Evolutionary conservation across 1,139 yeast genomes (phyloP).

Genomic region (Entelexis paramagnoliae): DNA sequence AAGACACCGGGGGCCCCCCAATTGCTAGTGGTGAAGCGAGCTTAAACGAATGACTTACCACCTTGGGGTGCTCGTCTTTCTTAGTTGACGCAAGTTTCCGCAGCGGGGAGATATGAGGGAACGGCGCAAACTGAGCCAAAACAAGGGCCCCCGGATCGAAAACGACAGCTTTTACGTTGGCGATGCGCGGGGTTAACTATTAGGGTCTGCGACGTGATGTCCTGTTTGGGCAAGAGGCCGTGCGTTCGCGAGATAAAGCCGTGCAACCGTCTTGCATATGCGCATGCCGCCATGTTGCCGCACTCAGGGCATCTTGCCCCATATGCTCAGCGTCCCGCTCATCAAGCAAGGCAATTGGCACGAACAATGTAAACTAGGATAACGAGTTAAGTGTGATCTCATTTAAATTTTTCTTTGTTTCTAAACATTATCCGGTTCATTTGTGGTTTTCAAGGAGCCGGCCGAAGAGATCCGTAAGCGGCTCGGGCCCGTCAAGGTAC

Average conservation of each 20-base stretch:
- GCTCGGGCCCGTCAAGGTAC: slow-evolving; percentile 27
- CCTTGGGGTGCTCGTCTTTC: neutral
- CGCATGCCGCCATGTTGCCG: neutral
- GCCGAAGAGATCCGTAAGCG: slow-evolving; percentile 25
- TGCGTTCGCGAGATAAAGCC: neutral
- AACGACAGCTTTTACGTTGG: slow-evolving; percentile 2
- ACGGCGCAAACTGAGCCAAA: neutral
- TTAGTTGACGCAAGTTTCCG: neutral
- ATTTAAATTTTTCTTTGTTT: no score
- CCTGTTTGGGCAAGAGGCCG: neutral
- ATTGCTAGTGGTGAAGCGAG: neutral
- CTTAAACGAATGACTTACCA: slow-evolving; percentile 3
- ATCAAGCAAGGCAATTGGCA: no score
- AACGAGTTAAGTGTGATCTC: no score
- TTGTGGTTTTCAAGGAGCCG: slow-evolving; percentile 13
- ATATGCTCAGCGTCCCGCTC: no score
- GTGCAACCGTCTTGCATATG: neutral
- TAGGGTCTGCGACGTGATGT: neutral
- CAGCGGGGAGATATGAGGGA: neutral
- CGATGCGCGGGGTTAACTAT: neutral
- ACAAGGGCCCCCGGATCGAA: neutral
- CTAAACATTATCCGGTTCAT: no score
- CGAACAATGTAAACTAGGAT: no score
- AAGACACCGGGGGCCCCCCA: neutral
- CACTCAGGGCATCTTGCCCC: neutral